Base-by-base conservation (phyloP, 805 yeast genomes). In the Wickerhamiella azymoides region DNA sequence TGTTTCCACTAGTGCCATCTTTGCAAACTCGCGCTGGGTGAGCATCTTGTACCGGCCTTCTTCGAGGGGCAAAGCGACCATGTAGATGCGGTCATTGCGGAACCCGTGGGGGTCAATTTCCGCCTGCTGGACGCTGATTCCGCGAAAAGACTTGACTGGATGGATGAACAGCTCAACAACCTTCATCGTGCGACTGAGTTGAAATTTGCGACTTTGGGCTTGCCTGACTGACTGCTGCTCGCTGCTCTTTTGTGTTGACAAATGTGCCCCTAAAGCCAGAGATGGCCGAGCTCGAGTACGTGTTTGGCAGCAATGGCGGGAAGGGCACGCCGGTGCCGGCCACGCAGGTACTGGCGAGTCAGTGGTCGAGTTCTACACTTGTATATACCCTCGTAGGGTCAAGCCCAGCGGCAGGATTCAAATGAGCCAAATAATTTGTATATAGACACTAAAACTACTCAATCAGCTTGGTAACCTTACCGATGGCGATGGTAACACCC, bases 401-500 rank as follows among this genome's bases (percentile, higher is more conserved):
- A n/a, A n/a, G n/a, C n/a, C n/a, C n/a, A n/a, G n/a, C n/a, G n/a
- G n/a, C n/a, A n/a, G n/a, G n/a, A n/a, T n/a, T n/a, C n/a, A 21
- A 21, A 21, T 21, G 24, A 21, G 24, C 24, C 24, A 30, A 30
- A 30, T 27, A 27, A n/a, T n/a, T n/a, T n/a, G n/a, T 10, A 27
- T 13, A 4, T 27, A 27, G 4, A 27, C 3, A 27, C 30, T 30
- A 39, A 18, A 24, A 13, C 49, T 57, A 61, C 21, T 55, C 57
- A 25, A 86, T 70, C 53, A 92, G 70, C 70, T 89, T 89, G 49
- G 94, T 84, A 59, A 92, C 85, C 68, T 89, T 88, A 68, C 99
- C 99, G 65, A 92, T 92, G 54, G 98, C 99, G 67, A 92, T 88
- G 45, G 98, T 92, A 52, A 79, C 79, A 62, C 97, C 98, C 70